Base-by-base conservation (phyloP, 768 basidiomycete species). In the Jaapia argillacea region DNA sequence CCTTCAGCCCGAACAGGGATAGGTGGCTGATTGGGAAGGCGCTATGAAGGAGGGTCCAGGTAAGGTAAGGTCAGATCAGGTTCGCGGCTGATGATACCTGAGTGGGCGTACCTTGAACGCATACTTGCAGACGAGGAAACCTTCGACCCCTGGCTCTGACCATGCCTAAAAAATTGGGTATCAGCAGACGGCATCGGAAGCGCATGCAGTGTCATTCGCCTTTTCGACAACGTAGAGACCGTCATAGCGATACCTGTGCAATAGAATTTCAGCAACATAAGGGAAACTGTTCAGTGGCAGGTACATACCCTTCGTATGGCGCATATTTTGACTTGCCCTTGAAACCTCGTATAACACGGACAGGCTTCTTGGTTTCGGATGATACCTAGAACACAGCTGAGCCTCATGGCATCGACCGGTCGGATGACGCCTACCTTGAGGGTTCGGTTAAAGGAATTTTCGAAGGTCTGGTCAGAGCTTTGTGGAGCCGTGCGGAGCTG, bases 401-500 rank as follows among this genome's bases (percentile, higher is more conserved):
- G n/a, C n/a, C n/a, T n/a, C n/a, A n/a, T n/a, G n/a, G n/a, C n/a
- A n/a, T n/a, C n/a, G n/a, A n/a, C n/a, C n/a, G n/a, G n/a, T n/a
- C n/a, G n/a, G 16, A 22, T 22, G 41, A 16, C 13, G 37, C 48
- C 16, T 33, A 81, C 81, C 67, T 77, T 66, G 21, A 93, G 63
- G 33, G 85, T 74, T 46, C 66, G 76, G 57, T 93, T 93, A 53
- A 72, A 74, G 5, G 57, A 59, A 48, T 85, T 74, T 7, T 90
- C 84, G 48, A 91, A 93, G 2, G 68, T 70, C 58, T 94, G 91
- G 57, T 93, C 78, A 40, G 68, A 81, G 51, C 79, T 88, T 58
- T 96, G 92, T 3, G 81, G 82, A 6, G 85, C 92, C 0, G 91
- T 93, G 12, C 92, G 83, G 36, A 94, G 78, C 86, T 90, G 35